Evolutionary conservation across 2,329 filamentous ascomycete genomes (phyloP), one percentile per base, ranked within the genome.

Genomic region (Chalaropsis thielavioides): DNA sequence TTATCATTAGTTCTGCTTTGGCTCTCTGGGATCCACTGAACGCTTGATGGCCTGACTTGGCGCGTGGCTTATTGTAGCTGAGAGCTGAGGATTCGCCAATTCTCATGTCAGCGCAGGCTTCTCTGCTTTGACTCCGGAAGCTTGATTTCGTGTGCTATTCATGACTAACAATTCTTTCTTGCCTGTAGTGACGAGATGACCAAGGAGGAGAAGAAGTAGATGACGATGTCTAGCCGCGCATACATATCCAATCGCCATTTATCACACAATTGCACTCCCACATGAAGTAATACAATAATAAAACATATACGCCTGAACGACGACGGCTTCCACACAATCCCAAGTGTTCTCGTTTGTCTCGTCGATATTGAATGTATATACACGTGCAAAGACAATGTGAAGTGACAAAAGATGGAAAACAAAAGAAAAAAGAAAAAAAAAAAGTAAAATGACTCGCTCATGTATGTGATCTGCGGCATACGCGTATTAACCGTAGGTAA

Each of bases 101-200:
- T 10, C 40, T 41, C 35, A n/a, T 61, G 35, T 61, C 58, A 24
- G 13, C 35, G 19, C 35, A 61, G 43, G 35, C 58, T 35, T 62
- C 38, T 6, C 27, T 44, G 17, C 24, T 35, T 31, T 24, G 15
- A 35, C 15, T 24, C 22, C 3, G n/a, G 27, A 61, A 61, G 38
- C 19, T 35, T 62, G 22, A 6, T 19, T 46, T 17, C 17, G 5
- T 27, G 46, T 4, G 31, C 24, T 49, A 24, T 35, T 38, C 41
- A 19, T 38, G 24, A n/a, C 54, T 58, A 44, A 64, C 51, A 17
- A 17, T 38, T 8, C 10, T 43, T 40, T 49, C 49, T 67, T 60
- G 46, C 38, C 46, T 66, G 68, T 72, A 94, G 89, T 73, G 86
- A 94, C 71, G 86, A 90, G 69, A 80, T 94, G 72, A 89, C 88